Conservation (phyloP, 805 yeast species). For the Kazachstania taianensis region DNA sequence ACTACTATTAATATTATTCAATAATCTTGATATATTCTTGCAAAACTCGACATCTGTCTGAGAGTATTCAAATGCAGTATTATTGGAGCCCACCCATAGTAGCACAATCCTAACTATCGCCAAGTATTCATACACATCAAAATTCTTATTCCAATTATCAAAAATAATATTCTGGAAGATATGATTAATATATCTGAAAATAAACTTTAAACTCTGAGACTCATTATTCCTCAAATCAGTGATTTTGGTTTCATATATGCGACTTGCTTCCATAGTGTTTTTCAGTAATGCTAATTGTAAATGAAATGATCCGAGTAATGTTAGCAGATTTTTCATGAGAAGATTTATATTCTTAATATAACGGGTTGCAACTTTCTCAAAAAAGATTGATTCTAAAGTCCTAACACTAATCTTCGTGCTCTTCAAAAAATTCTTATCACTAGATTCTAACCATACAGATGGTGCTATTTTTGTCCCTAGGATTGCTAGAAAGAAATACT, state of each 20-base stretch:
- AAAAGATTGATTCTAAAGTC: slow-evolving; percentile 13
- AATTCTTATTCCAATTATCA: slow-evolving; percentile 19
- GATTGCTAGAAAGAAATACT: slow-evolving; percentile 23
- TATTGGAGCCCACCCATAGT: slow-evolving; percentile 49
- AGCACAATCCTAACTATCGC: slow-evolving; percentile 41
- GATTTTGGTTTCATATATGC: slow-evolving; percentile 2
- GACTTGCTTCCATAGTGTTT: background rate
- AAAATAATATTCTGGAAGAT: slow-evolving; percentile 27
- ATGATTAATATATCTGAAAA: slow-evolving; percentile 32
- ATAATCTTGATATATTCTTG: slow-evolving; percentile 22
- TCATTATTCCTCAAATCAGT: slow-evolving; percentile 8
- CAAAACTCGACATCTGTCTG: slow-evolving; percentile 28
- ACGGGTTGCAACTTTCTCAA: slow-evolving; percentile 19
- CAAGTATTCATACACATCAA: slow-evolving; percentile 17
- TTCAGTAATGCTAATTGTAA: slow-evolving; percentile 4
- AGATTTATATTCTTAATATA: slow-evolving; percentile 18
- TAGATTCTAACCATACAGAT: slow-evolving; percentile 13
- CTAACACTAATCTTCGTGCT: slow-evolving; percentile 6
- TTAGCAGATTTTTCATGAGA: slow-evolving; percentile 18
- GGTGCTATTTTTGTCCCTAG: slow-evolving; percentile 22
- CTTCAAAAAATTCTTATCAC: background rate
- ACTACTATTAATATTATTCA: slow-evolving; percentile 23
- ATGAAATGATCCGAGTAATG: slow-evolving; percentile 23
- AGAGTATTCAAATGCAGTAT: slow-evolving; percentile 31
- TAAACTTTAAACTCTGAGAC: slow-evolving; percentile 29